Evolutionary conservation across 78 protist species (phyloP).

Genomic region (Chrysochromulina parva): DNA sequence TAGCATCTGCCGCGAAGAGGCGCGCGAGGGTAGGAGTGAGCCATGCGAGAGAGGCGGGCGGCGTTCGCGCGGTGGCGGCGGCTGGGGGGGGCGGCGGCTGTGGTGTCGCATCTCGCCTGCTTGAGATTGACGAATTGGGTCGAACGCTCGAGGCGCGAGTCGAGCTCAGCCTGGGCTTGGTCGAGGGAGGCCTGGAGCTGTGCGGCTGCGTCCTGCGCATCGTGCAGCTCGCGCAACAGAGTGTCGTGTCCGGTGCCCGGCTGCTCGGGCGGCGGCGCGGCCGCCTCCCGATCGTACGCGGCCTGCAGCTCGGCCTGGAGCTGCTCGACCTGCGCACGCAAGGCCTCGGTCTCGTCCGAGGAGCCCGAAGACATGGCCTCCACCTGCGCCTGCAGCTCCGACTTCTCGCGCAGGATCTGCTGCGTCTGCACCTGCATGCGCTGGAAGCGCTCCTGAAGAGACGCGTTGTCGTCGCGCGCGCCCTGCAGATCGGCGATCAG

Average conservation of each 20-base stretch:
- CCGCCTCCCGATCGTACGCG: neutral
- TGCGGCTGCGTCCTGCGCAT: neutral
- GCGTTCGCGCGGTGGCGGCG: too few species aligned
- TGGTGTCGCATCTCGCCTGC: too few species aligned
- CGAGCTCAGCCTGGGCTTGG: neutral
- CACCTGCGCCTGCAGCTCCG: too few species aligned
- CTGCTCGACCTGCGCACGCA: neutral
- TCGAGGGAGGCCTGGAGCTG: neutral
- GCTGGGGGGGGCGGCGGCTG: too few species aligned
- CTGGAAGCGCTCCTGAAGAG: neutral
- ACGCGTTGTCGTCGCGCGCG: neutral
- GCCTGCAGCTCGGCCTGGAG: neutral
- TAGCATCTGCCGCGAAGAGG: neutral
- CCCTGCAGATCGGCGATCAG: neutral
- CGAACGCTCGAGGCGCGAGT: neutral
- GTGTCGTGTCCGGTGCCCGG: neutral
- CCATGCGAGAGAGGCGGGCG: too few species aligned
- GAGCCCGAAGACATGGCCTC: too few species aligned
- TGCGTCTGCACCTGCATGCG: neutral
- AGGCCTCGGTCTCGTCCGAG: neutral
- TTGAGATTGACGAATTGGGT: too few species aligned
- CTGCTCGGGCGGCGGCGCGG: neutral
- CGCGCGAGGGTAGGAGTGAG: neutral
- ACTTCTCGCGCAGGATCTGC: neutral
- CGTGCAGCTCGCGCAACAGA: neutral